Percentiles rank a stretch among this genome's conserved stretches.
These are phyloP conservation scores for Papiliotrema laurentii DNA, from an alignment of 1,284 basidiomycete genomes.

Conservation along the genomic window DNA sequence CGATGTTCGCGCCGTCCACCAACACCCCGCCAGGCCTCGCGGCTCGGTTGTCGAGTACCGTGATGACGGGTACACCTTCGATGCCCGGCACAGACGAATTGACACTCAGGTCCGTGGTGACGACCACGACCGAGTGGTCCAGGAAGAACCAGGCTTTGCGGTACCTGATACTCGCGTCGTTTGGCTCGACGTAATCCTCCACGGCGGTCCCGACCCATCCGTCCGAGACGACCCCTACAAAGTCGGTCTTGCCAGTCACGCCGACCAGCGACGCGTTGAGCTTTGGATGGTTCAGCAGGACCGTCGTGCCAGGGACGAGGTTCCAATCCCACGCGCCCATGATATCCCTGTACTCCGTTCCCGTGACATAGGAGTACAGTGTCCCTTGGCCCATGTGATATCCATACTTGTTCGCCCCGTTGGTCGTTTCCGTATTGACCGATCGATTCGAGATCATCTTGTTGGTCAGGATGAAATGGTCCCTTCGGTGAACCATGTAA, in stretches of 20 bases:
- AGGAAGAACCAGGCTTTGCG: conserved; percentile 71
- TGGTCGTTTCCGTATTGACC: conserved; percentile 61
- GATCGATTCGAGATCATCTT: conserved; percentile 64
- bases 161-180: conserved; percentile 56
- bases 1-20: conserved; percentile 42
- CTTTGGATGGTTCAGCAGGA: conserved; percentile 55
- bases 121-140: conserved; percentile 58
- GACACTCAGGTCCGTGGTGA: conserved; percentile 55
- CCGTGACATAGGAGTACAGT: conserved; percentile 59
- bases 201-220: conserved; percentile 56
- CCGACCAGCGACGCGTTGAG: conserved; percentile 51
- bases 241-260: conserved; percentile 53
- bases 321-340: conserved; percentile 68
- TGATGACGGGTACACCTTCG: conserved; percentile 54
- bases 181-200: conserved; percentile 55
- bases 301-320: conserved; percentile 63
- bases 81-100: conserved; percentile 11
- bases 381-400: conserved; percentile 65
- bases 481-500: conserved; percentile 64
- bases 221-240: conserved; percentile 62
- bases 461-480: conserved; percentile 57
- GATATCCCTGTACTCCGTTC: conserved; percentile 66
- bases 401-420: conserved; percentile 57
- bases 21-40: conserved; percentile 47
- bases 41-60: conserved; percentile 60